Base-by-base conservation (phyloP, 768 basidiomycete genomes). In the Lactarius sanguifluus region DNA sequence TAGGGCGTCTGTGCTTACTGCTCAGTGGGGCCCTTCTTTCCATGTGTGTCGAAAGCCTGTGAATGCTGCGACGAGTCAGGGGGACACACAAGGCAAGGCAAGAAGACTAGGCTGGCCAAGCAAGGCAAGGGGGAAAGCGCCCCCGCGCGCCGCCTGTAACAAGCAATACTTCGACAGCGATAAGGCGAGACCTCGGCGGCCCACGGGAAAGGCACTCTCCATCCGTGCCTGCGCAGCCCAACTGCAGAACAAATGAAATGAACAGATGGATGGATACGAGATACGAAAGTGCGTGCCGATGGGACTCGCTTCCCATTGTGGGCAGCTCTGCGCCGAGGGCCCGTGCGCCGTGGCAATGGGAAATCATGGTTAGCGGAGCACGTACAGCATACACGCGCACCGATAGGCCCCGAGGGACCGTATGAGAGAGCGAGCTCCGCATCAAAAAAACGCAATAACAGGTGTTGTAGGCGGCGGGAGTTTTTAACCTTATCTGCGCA, bases 211-310 rank as follows among this genome's bases (percentile, higher is more conserved):
- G 23, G 23, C 23, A 23, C n/a, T 13, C 2, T 25, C 25, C 25
- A 28, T 52, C 25, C 25, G 50, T 65, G 64, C 64, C 64, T 61
- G 64, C 32, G 64, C 59, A 55, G 59, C 52, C 52, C 32, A 59
- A 45, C 64, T 47, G 45, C 45, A 47, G 45, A 9, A 47, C 45
- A n/a, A 23, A 47, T 23, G 45, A 47, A 47, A 25, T 52, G 50
- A 28, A 23, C 25, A 13, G 50, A 52, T 28, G 5, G 50, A 52
- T 41, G 41, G 41, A 41, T 41, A 41, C 41, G 6, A 38, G 41
- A 41, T 41, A 41, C 16, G 15, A 41, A 41, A 18, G 41, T 41
- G 41, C 41, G 50, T 52, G 50, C 23, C 5, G 6, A 52, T 52
- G 50, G 50, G 50, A 13, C 25, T 23, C 30, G 16, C 52, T 60